A percentile compares a stretch with the other conserved stretches of the same genome.
Conservation (phyloP, 805 yeast species). For the Starmerella cellae region DNA sequence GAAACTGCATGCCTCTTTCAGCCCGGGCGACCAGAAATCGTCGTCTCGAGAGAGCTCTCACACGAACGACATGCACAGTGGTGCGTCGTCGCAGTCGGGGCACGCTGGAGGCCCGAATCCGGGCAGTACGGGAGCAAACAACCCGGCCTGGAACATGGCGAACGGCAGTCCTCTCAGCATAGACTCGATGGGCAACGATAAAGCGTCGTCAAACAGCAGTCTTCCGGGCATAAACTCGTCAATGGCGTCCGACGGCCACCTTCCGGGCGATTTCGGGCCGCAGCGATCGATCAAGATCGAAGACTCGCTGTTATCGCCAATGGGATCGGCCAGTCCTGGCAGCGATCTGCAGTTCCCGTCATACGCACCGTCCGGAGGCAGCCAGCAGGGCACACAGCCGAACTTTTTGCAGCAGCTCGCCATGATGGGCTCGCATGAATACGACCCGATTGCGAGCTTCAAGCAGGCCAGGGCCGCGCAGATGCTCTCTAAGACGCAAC, state of each 20-base stretch:
- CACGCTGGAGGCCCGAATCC: not conserved
- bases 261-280: too few species aligned
- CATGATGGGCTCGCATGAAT: not conserved
- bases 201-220: too few species aligned
- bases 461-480: not conserved
- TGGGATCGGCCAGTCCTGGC: not conserved
- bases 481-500: not conserved
- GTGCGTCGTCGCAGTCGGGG: not conserved
- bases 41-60: not conserved
- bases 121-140: too few species aligned
- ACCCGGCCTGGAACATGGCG: too few species aligned
- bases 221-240: too few species aligned
- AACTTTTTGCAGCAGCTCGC: not conserved
- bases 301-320: not conserved
- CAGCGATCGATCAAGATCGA: not conserved
- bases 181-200: too few species aligned
- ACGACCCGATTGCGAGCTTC: not conserved
- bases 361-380: not conserved
- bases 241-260: too few species aligned
- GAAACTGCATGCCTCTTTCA: conserved; percentile 51
- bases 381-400: not conserved
- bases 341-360: not conserved
- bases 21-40: conserved; percentile 17
- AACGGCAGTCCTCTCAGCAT: too few species aligned
- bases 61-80: not conserved